Conservation (phyloP, 805 yeast species). For the Suhomyces canberraensis region DNA sequence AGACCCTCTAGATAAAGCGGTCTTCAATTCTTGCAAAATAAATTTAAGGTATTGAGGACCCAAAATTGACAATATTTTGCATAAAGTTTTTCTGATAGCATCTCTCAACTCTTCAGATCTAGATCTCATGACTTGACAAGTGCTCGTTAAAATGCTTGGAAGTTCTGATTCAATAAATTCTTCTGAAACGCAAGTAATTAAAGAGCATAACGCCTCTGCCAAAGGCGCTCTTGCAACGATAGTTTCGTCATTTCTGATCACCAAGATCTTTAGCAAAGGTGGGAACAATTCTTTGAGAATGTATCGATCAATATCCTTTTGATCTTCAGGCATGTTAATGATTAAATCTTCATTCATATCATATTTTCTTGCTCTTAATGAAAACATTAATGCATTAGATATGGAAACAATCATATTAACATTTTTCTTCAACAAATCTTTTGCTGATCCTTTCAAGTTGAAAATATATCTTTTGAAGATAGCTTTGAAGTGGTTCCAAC, state of each 20-base stretch:
- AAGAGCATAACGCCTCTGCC: constrained; percentile 73
- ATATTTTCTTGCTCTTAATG: constrained; percentile 21
- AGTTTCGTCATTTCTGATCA: constrained; percentile 73
- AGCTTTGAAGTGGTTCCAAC: constrained; percentile 81
- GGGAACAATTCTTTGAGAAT: constrained; percentile 60
- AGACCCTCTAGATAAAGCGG: constrained; percentile 83
- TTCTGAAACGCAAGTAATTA: constrained; percentile 58
- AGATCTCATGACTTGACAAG: constrained; percentile 86
- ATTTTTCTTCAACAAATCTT: constrained; percentile 50
- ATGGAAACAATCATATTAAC: constrained; percentile 58
- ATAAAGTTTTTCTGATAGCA: constrained; percentile 71
- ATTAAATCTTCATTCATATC: constrained; percentile 16
- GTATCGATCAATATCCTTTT: constrained; percentile 28
- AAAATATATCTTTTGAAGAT: constrained; percentile 65
- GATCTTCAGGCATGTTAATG: constrained; percentile 24
- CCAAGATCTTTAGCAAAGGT: constrained; percentile 56
- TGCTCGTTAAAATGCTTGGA: constrained; percentile 78
- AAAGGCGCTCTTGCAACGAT: constrained; percentile 71
- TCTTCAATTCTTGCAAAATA: constrained; percentile 70
- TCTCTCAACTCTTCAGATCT: constrained; percentile 87
- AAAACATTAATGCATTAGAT: constrained; percentile 47
- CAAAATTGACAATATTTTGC: constrained; percentile 57
- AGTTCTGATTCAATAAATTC: constrained; percentile 55
- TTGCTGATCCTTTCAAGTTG: constrained; percentile 33
- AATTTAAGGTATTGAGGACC: constrained; percentile 76